Conservation (phyloP, 495 filamentous ascomycete species). For the Xanthoparmelia taractica region DNA sequence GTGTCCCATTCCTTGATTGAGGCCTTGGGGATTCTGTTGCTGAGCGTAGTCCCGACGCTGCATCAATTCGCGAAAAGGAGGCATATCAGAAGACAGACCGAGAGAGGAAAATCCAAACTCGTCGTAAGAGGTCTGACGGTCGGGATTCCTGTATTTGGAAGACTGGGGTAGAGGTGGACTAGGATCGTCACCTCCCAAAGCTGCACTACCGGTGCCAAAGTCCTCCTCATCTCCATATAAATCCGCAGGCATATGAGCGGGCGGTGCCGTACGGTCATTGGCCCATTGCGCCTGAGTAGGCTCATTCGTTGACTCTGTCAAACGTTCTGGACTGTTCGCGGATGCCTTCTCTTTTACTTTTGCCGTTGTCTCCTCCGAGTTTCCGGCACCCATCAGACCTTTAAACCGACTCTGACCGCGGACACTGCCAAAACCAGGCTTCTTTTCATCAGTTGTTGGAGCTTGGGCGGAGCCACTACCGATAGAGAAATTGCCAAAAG, state of each 20-base stretch:
- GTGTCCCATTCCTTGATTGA: conserved; percentile 42
- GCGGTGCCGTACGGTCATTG: conserved; percentile 42
- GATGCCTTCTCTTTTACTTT: conserved; percentile 50
- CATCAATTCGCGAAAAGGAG: conserved; percentile 56
- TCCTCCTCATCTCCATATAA: conserved; percentile 61
- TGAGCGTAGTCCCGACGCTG: conserved; percentile 51
- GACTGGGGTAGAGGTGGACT: conserved; percentile 47
- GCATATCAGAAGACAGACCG: conserved; percentile 71
- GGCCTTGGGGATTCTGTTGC: conserved; percentile 49
- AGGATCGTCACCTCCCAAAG: conserved; percentile 71
- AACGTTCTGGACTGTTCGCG: conserved; percentile 44
- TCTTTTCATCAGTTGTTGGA: conserved; percentile 58
- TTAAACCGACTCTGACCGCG: conserved; percentile 78
- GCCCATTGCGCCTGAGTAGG: conserved; percentile 47
- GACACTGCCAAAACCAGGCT: conserved; percentile 55
- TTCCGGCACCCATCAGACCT: conserved; percentile 71
- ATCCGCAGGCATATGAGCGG: conserved; percentile 67
- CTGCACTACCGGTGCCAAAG: conserved; percentile 61
- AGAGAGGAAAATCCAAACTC: conserved; percentile 54
- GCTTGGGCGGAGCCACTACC: conserved; percentile 37
- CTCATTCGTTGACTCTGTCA: conserved; percentile 41
- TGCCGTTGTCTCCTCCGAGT: conserved; percentile 52
- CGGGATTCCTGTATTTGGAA: conserved; percentile 47
- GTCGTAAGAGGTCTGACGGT: conserved; percentile 46
- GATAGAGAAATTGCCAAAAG: conserved; percentile 80